Evolutionary conservation across 2,329 filamentous ascomycete species (phyloP), one percentile per base, ranked within the genome.

Genomic region (Neopestalotiopsis rosae): DNA sequence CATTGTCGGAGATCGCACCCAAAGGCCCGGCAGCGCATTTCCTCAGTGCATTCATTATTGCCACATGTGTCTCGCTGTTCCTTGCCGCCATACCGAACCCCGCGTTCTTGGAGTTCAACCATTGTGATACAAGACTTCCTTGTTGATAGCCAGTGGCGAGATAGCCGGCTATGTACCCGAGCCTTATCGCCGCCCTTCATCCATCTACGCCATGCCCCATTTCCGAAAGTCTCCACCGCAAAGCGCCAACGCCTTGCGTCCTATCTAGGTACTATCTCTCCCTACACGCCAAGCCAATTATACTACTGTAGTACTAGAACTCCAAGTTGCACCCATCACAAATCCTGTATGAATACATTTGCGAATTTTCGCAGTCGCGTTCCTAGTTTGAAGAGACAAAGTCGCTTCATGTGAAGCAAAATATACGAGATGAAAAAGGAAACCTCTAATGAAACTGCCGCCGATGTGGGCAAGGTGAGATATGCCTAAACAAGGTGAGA

Each of bases 401-500:
- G 9, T 5, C 6, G n/a, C 17, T n/a, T 20, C 14, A 52, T 17
- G 17, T 52, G n/a, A 32, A 30, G 57, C 57, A 59, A 59, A 32
- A 32, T 59, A 10, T 28, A 28, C 57, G 24, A 32, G 9, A 59
- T n/a, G 57, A 59, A 59, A 10, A 59, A 59, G 24, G 5, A 3
- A 10, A 2, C 2, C 14, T 52, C 45, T 10, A 32, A 30, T 5
- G 20, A 32, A 17, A 28, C 2, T 32, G 13, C n/a, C 24, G 57
- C 30, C 57, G 57, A 59, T n/a, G 24, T 59, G 30, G 57, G 57
- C 57, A 59, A 59, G 12, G 57, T 59, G 5, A 59, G 45, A n/a
- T 20, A 6, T 17, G 1, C 17, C 17, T 5, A 9, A 52, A 52
- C 1, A 20, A n/a, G 4, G 7, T 20, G n/a, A 52, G 1, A 7